Percentiles rank a stretch among this genome's conserved stretches.
These are phyloP conservation scores for Iberis pinnata DNA, from an alignment of 345 rosid genomes.

Conservation along the genomic window DNA sequence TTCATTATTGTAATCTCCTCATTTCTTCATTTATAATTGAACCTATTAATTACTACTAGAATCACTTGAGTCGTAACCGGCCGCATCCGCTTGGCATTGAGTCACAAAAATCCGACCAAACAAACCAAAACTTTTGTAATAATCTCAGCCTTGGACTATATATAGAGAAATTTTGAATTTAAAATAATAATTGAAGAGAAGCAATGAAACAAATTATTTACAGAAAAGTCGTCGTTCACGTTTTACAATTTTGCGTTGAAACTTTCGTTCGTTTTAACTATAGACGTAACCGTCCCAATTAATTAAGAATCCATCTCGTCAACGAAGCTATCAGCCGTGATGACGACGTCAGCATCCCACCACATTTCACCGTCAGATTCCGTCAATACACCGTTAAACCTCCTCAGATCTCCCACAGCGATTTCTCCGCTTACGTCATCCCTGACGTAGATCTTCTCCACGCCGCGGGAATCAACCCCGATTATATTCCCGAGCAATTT, in stretches of 20 bases:
- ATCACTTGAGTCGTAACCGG: no score
- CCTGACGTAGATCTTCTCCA: conserved; percentile 42
- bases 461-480: conserved; percentile 28
- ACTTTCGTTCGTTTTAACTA: background rate
- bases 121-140: no score
- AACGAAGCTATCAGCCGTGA: background rate
- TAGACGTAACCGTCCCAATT: background rate
- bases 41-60: no score
- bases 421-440: conserved; percentile 36
- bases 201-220: no score
- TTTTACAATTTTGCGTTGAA: conserved; percentile 11
- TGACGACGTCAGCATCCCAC: conserved; percentile 56
- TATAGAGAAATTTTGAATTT: no score
- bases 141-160: no score
- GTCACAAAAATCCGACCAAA: no score
- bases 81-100: no score
- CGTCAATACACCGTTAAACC: conserved; percentile 40
- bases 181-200: no score
- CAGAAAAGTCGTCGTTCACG: no score
- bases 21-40: no score
- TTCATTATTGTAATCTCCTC: no score
- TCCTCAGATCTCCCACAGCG: conserved; percentile 59
- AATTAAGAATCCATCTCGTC: background rate
- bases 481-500: conserved; percentile 27
- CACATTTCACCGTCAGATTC: conserved; percentile 38